phyloP scores from a whole-genome alignment of 2,329 filamentous ascomycete genomes.

The Penicillium paneum region DNA sequence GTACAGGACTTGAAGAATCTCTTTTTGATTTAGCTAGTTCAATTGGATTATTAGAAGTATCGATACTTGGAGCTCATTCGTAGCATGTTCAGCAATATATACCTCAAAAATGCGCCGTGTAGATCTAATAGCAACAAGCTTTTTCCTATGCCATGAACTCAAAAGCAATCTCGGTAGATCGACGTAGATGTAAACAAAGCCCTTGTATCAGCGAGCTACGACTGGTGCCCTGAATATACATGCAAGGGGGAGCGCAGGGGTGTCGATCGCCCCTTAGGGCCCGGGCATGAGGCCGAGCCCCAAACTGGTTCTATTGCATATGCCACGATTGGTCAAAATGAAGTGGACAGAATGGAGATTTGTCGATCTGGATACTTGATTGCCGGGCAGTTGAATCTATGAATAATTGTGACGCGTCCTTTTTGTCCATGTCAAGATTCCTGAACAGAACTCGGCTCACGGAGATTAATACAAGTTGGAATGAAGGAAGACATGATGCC shows the following conservation, averaged over 20 bases:
- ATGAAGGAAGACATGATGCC: conserved; percentile 11
- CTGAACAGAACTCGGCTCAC: conserved; percentile 1
- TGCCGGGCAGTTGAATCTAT: background rate
- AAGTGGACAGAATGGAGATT: background rate
- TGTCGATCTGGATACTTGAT: background rate
- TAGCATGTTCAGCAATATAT: background rate
- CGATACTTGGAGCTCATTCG: background rate
- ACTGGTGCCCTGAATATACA: background rate
- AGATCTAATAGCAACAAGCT: background rate
- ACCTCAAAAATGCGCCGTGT: background rate
- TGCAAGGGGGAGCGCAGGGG: conserved; percentile 6
- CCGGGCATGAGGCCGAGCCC: background rate
- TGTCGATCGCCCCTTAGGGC: background rate
- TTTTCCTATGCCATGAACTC: background rate
- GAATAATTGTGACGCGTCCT: background rate
- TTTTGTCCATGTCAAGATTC: conserved; percentile 12
- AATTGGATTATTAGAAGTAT: background rate
- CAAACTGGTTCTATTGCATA: background rate
- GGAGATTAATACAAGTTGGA: conserved; percentile 15
- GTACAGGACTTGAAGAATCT: no score
- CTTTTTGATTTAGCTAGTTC: background rate
- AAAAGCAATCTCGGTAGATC: background rate
- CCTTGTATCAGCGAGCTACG: background rate
- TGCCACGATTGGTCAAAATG: background rate
- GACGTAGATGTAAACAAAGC: conserved; percentile 1